Evolutionary conservation across 306 rosid genomes (phyloP), one percentile per base, ranked within the genome.

Genomic region (Prunus armeniaca): DNA sequence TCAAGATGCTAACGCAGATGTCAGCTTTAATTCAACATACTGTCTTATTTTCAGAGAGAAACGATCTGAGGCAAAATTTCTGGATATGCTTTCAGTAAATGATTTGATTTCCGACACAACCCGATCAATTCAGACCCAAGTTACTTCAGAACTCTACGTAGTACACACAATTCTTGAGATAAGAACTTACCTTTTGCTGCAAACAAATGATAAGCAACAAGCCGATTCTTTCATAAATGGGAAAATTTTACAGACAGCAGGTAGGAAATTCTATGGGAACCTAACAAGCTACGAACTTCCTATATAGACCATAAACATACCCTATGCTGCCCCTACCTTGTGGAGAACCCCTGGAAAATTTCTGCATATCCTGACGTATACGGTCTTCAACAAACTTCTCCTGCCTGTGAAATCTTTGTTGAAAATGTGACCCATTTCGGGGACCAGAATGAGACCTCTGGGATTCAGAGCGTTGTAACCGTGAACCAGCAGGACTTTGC

Each of bases 101-200:
- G 80, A 74, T 86, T 82, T 71, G 58, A 76, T 85, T 87, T 88
- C 74, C 88, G 81, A 82, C 80, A 90, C 81, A 89, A 85, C 65
- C 86, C 45, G 78, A 69, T 74, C 89, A 83, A 81, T 83, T 82
- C 90, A 82, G 78, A 84, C 75, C 87, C 85, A 83, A 79, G 80
- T 67, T 77, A 87, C 89, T 87, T 88, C 92, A 85, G 91, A 84
- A 89, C 81, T 72, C 81, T 75, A 80, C 41, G 8, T 34, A 34
- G 41, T 34, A 34, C 91, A 86, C 84, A 89, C 75, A 90, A 89
- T 77, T 84, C 93, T 85, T 86, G 91, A 88, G 86, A 87, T 82
- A 87, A 87, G 94, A 88, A 96, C 99, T 96, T 96, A 96, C 98
- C 99, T 92, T 89, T 82, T 82, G 96, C 97, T 86, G 97, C 99